Evolutionary conservation across 2,329 filamentous ascomycete species (phyloP).

Genomic region (Colletotrichum melonis): DNA sequence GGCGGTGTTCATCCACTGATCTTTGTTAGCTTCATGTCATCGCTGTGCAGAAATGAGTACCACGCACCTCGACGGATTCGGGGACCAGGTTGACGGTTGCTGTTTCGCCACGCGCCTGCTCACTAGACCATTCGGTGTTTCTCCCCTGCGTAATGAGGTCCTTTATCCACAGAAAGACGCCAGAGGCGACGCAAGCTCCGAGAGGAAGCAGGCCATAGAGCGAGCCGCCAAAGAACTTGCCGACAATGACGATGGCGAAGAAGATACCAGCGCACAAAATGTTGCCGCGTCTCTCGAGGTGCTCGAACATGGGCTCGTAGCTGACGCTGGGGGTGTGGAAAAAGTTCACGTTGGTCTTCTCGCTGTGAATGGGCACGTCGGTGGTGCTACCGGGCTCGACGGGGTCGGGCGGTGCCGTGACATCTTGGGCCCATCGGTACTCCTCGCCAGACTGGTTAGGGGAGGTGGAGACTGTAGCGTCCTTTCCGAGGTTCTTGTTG

Average conservation of each 20-base stretch:
- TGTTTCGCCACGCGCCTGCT: constrained; percentile 85
- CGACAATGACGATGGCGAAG: constrained; percentile 78
- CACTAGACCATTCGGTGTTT: constrained; percentile 88
- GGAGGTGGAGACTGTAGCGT: constrained; percentile 78
- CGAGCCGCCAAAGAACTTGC: constrained; percentile 82
- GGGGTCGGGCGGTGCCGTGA: constrained; percentile 91
- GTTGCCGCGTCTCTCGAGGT: constrained; percentile 80
- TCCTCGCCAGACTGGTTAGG: constrained; percentile 78
- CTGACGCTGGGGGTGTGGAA: constrained; percentile 92
- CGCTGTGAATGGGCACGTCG: constrained; percentile 94
- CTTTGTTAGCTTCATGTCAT: constrained; percentile 41
- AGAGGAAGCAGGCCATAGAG: constrained; percentile 82
- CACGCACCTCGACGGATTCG: constrained; percentile 77
- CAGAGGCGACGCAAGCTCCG: constrained; percentile 76
- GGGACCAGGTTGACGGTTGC: constrained; percentile 90
- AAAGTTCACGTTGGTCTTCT: constrained; percentile 96
- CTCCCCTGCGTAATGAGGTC: constrained; percentile 85
- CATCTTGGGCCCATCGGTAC: constrained; percentile 87
- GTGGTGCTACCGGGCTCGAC: constrained; percentile 84
- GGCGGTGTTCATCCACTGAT: constrained; percentile 90
- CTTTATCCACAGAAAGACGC: constrained; percentile 90
- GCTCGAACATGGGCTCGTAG: constrained; percentile 87
- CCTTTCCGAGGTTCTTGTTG: constrained; percentile 86
- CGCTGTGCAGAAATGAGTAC: constrained; percentile 3
- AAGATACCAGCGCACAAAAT: constrained; percentile 78